phyloP scores from a whole-genome alignment of 163 green algal genomes.

The Prototheca stagnorum region DNA sequence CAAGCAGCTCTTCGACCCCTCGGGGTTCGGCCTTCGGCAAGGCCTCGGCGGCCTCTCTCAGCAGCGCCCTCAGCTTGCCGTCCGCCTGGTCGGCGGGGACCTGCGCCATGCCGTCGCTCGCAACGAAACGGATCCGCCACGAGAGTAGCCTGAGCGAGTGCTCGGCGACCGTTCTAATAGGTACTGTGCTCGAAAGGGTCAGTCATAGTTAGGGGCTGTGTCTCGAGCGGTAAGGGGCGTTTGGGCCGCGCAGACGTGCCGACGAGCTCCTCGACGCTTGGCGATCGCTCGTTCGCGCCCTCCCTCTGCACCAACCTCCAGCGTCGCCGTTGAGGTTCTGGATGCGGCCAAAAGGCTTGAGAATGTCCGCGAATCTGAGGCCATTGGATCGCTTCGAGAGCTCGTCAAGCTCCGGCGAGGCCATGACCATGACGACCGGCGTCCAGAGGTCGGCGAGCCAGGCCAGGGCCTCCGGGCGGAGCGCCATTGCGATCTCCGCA shows the following conservation, averaged over 20 bases:
- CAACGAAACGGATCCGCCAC: constrained; percentile 51
- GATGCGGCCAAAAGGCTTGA: constrained; percentile 53
- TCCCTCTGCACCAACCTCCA: constrained; percentile 15
- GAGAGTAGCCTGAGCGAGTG: constrained; percentile 46
- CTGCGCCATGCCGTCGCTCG: constrained; percentile 38
- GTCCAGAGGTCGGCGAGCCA: constrained; percentile 3
- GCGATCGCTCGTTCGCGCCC: not conserved
- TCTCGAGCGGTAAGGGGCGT: not conserved
- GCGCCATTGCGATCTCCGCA: not conserved
- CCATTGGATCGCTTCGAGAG: constrained; percentile 37
- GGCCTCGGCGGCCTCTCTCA: no score
- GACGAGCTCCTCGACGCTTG: not conserved
- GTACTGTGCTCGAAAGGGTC: no score
- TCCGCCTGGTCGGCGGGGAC: constrained; percentile 42
- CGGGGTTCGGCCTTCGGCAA: no score
- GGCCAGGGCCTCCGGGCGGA: not conserved
- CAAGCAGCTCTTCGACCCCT: no score
- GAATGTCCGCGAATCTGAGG: constrained; percentile 56
- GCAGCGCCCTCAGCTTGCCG: constrained; percentile 31
- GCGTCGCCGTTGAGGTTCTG: constrained; percentile 44
- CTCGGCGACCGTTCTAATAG: constrained; percentile 60
- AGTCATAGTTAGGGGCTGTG: no score
- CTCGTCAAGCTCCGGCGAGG: constrained; percentile 39
- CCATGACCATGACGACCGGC: constrained; percentile 51
- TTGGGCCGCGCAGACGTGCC: not conserved